These are phyloP conservation scores for Agarophyton chilense DNA, from an alignment of 23 red algal genomes.

Conservation along the genomic window DNA sequence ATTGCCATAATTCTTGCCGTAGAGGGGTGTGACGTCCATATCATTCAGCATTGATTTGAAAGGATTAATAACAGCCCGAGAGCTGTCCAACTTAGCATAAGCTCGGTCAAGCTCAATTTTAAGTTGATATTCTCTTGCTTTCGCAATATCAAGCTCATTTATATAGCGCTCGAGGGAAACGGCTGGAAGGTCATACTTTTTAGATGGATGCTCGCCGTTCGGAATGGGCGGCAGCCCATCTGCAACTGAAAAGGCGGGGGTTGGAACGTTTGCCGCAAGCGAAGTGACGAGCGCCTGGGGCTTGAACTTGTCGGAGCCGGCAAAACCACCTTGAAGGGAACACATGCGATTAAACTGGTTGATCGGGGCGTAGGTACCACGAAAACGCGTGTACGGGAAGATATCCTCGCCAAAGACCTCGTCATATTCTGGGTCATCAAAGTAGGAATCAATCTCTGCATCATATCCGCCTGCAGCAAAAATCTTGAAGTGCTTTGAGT, in stretches of 20 bases:
- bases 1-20: conserved; percentile 67
- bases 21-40: conserved; percentile 70
- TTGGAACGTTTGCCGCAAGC: conserved; percentile 59
- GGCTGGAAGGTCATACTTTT: conserved; percentile 60
- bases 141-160: conserved; percentile 60
- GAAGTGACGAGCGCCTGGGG: conserved; percentile 42
- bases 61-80: conserved; percentile 26
- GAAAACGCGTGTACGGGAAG: conserved; percentile 80
- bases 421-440: conserved; percentile 79
- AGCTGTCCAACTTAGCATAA: conserved; percentile 37
- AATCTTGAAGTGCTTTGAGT: conserved; percentile 69
- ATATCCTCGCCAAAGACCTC: conserved; percentile 79
- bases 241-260: conserved; percentile 18
- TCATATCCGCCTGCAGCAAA: conserved; percentile 83
- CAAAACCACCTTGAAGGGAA: conserved; percentile 67
- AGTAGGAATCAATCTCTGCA: conserved; percentile 79
- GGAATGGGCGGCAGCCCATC: conserved; percentile 76
- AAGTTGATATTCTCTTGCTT: conserved; percentile 54
- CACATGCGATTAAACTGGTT: conserved; percentile 76
- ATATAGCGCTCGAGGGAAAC: conserved; percentile 53
- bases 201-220: conserved; percentile 65
- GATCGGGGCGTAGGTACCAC: conserved; percentile 78
- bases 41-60: conserved; percentile 67
- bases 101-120: conserved; percentile 61
- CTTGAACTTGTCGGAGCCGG: conserved; percentile 61